Evolutionary conservation across 805 yeast genomes (phyloP).

Genomic region (Zygotorulaspora sp.): DNA sequence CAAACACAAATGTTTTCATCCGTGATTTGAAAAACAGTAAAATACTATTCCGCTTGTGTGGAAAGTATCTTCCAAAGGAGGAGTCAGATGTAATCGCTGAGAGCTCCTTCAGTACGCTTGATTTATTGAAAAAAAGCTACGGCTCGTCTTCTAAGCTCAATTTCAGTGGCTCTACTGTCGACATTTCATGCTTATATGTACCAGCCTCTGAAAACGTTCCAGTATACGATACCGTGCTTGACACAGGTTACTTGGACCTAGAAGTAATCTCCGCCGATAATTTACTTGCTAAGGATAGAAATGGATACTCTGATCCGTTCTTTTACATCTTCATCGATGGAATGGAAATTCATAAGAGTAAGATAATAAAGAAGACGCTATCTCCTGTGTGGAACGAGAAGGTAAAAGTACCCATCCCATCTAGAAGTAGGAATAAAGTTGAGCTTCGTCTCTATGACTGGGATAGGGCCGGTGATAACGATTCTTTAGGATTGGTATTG

Average conservation of each 20-base stretch:
- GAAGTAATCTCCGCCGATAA: constrained; percentile 53
- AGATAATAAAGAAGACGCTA: constrained; percentile 58
- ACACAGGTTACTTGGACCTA: constrained; percentile 60
- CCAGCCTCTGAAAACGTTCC: constrained; percentile 55
- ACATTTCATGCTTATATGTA: constrained; percentile 52
- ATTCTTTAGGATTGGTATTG: constrained; percentile 48
- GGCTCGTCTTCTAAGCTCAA: constrained; percentile 43
- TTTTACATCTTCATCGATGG: constrained; percentile 52
- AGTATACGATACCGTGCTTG: constrained; percentile 56
- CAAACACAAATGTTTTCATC: constrained; percentile 56
- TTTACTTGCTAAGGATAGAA: constrained; percentile 57
- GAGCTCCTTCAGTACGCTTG: constrained; percentile 45
- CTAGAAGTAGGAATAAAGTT: constrained; percentile 53
- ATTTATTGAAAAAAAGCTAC: constrained; percentile 49
- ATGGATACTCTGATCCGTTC: constrained; percentile 77
- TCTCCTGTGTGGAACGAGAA: constrained; percentile 76
- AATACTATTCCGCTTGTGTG: constrained; percentile 53
- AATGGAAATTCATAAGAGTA: constrained; percentile 51
- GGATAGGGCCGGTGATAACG: constrained; percentile 73
- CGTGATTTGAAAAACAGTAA: constrained; percentile 66
- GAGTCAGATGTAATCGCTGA: constrained; percentile 51
- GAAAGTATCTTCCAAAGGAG: constrained; percentile 44
- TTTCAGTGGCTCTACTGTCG: constrained; percentile 41
- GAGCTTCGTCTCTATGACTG: constrained; percentile 59
- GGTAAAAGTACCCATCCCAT: constrained; percentile 53